A percentile compares a stretch with the other conserved stretches of the same genome.
Conservation (phyloP, 495 filamentous ascomycete genomes). For the Astrothelium subdiscretum region DNA sequence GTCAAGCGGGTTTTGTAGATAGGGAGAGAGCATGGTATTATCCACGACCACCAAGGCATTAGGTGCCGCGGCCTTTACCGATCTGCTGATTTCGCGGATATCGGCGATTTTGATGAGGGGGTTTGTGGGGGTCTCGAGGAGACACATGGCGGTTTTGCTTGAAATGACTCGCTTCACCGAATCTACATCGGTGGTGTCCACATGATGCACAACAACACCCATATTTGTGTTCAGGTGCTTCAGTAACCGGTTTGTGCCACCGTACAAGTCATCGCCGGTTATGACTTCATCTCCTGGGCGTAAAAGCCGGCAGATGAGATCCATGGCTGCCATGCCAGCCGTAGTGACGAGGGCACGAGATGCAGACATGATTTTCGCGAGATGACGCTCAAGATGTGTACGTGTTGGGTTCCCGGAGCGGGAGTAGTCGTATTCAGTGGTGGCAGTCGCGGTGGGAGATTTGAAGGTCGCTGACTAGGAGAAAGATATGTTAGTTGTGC, state of each 20-base stretch:
- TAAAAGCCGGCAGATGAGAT: constrained; percentile 90
- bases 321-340: constrained; percentile 92
- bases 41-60: constrained; percentile 81
- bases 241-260: constrained; percentile 85
- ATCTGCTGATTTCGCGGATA: constrained; percentile 61
- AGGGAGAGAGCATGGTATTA: constrained; percentile 96
- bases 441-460: constrained; percentile 67
- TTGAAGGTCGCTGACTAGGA: constrained; percentile 88
- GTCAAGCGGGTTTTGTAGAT: constrained; percentile 83
- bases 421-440: constrained; percentile 91
- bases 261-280: constrained; percentile 93
- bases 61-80: constrained; percentile 68
- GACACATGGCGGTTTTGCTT: constrained; percentile 83
- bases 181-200: constrained; percentile 74
- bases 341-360: constrained; percentile 82
- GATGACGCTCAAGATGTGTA: constrained; percentile 89
- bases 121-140: constrained; percentile 94
- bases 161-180: constrained; percentile 55
- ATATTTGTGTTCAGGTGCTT: constrained; percentile 77
- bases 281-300: constrained; percentile 94
- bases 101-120: constrained; percentile 97
- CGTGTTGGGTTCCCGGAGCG: constrained; percentile 93
- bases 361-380: constrained; percentile 97
- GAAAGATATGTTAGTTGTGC: neutral
- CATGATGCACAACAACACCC: constrained; percentile 88